Base-by-base conservation (phyloP, 2,329 filamentous ascomycete species). In the Fusarium chlamydosporum region DNA sequence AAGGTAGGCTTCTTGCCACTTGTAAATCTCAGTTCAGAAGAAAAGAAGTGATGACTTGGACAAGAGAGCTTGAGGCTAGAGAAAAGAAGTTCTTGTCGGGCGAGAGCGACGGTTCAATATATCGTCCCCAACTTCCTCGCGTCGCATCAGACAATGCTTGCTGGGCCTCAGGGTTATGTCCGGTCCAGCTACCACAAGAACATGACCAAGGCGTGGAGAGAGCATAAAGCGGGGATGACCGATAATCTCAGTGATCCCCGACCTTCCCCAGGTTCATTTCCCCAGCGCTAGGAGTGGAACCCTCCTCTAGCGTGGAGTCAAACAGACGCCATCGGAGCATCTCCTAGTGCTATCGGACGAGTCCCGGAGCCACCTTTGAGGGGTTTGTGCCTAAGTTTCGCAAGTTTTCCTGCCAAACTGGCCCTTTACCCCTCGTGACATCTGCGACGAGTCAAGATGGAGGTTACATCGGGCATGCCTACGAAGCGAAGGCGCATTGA, bases 281-380 rank as follows among this genome's bases (percentile, higher is more conserved):
- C 56, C 56, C 51, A 41, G 46, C 33, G 2, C 0, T 34, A 11
- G 15, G 37, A 5, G 27, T 46, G 56, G 40, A 33, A 0, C 20
- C 10, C n/a, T 23, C 5, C 5, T 29, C n/a, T 63, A 48, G 55
- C 43, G 37, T 37, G 4, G 38, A 56, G 45, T 20, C 12, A 10
- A 23, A 43, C 23, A 18, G n/a, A 3, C 8, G 26, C 7, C 15
- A 9, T 65, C 62, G 62, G 62, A 13, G 2, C 16, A 37, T 46
- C 13, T 50, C 60, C 62, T 64, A 54, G 47, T 50, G 41, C 1
- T 20, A 2, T 64, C 62, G 62, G 62, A 48, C 41, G 16, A 13
- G 8, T 2, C 29, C 62, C 62, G 62, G 6, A 4, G 7, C 7
- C 10, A 20, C 9, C 16, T 34, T 41, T 12, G 4, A 10, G 26